Evolutionary conservation across 2,329 filamentous ascomycete species (phyloP).

Genomic region (Cylindrodendrum hubeiense): DNA sequence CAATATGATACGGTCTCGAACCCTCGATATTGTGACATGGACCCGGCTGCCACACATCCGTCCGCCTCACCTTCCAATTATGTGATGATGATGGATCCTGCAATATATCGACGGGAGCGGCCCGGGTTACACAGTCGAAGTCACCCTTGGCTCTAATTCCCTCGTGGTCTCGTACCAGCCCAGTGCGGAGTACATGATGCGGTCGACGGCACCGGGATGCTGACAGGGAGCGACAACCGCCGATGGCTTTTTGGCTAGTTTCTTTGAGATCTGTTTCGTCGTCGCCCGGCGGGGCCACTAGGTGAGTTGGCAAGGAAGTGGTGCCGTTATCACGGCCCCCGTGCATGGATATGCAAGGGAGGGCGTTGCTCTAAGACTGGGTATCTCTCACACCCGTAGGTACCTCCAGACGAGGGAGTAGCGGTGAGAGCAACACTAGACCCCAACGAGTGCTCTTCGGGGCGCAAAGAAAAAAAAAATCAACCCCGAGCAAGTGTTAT

Average conservation of each 20-base stretch:
- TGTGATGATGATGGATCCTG: slow-evolving; percentile 42
- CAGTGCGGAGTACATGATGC: slow-evolving; percentile 43
- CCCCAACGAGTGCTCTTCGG: slow-evolving; percentile 40
- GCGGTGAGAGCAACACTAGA: slow-evolving; percentile 45
- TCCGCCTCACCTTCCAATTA: slow-evolving; percentile 28
- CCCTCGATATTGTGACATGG: slow-evolving; percentile 15
- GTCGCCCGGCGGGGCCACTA: slow-evolving; percentile 35
- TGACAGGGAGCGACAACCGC: slow-evolving; percentile 42
- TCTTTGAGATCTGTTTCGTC: slow-evolving; percentile 44
- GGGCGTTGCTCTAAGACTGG: slow-evolving; percentile 39
- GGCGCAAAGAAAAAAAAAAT: slow-evolving; percentile 26
- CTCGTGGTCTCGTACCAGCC: slow-evolving; percentile 38
- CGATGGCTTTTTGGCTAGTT: slow-evolving; percentile 39
- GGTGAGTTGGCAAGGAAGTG: slow-evolving; percentile 45
- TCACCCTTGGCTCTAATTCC: slow-evolving; percentile 31
- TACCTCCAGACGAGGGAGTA: slow-evolving; percentile 39
- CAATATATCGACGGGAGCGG: slow-evolving; percentile 41
- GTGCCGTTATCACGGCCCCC: slow-evolving; percentile 44
- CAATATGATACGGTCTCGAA: slow-evolving; percentile 3
- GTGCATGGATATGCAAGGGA: slow-evolving; percentile 36
- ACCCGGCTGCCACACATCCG: slow-evolving; percentile 21
- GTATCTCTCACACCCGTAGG: slow-evolving; percentile 39
- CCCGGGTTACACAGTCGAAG: slow-evolving; percentile 36
- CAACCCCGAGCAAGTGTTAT: slow-evolving; percentile 8
- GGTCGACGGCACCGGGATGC: slow-evolving; percentile 31